Evolutionary conservation across 306 rosid species (phyloP).

Genomic region (Betula pendula): DNA sequence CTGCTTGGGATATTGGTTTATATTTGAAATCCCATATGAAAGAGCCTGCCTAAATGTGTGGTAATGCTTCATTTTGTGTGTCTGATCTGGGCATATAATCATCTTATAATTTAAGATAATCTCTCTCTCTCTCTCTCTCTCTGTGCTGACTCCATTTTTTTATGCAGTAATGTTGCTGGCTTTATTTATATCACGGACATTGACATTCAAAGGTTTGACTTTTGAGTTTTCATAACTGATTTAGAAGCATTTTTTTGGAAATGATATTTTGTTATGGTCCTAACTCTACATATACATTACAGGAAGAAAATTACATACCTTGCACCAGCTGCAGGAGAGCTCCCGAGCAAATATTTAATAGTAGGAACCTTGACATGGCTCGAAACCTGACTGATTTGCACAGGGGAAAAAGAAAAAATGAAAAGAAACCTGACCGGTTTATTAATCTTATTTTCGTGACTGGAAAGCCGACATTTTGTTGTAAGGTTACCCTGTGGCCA

Average conservation of each 20-base stretch:
- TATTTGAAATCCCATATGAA: neutral
- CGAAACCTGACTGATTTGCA: slow-evolving; percentile 51
- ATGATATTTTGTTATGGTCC: slow-evolving; percentile 19
- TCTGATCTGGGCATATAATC: neutral
- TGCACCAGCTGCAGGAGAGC: slow-evolving; percentile 87
- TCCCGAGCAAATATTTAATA: slow-evolving; percentile 84
- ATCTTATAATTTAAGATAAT: neutral
- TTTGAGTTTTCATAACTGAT: neutral
- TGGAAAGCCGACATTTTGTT: neutral
- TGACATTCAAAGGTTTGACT: slow-evolving; percentile 79
- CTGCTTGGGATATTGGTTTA: neutral
- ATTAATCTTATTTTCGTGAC: neutral
- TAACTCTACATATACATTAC: slow-evolving; percentile 36
- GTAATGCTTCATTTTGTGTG: neutral
- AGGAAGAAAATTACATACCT: slow-evolving; percentile 91
- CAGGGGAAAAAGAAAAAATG: too few relatives aligned
- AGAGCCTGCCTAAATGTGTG: neutral
- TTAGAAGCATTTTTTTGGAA: slow-evolving; percentile 3
- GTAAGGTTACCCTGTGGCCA: neutral
- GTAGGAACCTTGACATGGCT: slow-evolving; percentile 82
- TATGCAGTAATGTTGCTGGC: slow-evolving; percentile 85
- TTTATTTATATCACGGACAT: slow-evolving; percentile 79
- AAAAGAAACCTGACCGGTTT: slow-evolving; percentile 51
- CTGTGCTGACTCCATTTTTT: slow-evolving; percentile 8
- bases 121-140: neutral